These are phyloP conservation scores for Hortiboletus campestris DNA, from an alignment of 768 basidiomycete genomes.

Conservation along the genomic window DNA sequence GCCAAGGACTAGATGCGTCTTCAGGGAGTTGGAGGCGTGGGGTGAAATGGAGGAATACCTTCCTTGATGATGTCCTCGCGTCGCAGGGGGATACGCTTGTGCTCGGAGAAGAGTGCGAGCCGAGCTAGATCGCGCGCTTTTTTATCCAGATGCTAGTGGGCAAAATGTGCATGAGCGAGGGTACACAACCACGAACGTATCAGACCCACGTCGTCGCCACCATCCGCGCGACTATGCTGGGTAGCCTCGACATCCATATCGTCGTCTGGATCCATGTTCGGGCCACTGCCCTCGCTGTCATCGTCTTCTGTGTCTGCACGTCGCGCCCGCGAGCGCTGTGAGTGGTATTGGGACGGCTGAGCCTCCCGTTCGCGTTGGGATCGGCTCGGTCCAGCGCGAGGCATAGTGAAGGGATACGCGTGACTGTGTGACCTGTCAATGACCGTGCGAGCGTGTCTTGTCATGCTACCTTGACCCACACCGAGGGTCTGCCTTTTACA, in stretches of 20 bases:
- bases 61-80: slow-evolving; percentile 89
- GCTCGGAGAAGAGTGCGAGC: slow-evolving; percentile 79
- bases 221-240: slow-evolving; percentile 2
- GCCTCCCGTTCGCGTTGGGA: slow-evolving; percentile 36
- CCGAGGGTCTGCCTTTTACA: too few relatives aligned
- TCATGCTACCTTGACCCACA: too few relatives aligned
- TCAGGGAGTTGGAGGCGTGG: background rate
- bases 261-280: slow-evolving; percentile 13
- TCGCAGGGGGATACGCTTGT: slow-evolving; percentile 60
- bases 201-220: slow-evolving; percentile 15
- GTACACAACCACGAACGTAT: background rate
- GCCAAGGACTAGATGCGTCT: slow-evolving; percentile 41
- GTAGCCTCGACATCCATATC: slow-evolving; percentile 36
- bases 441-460: too few relatives aligned
- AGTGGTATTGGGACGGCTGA: slow-evolving; percentile 40
- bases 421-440: background rate
- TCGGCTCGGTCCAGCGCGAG: slow-evolving; percentile 33
- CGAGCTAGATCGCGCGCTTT: slow-evolving; percentile 74
- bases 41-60: slow-evolving; percentile 39
- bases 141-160: slow-evolving; percentile 58
- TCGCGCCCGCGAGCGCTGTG: slow-evolving; percentile 32
- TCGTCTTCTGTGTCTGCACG: slow-evolving; percentile 32
- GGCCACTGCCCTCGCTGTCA: slow-evolving; percentile 33
- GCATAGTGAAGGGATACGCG: slow-evolving; percentile 25
- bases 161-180: background rate